Evolutionary conservation across 2,329 filamentous ascomycete species (phyloP).

Genomic region (Fusarium marasasianum): DNA sequence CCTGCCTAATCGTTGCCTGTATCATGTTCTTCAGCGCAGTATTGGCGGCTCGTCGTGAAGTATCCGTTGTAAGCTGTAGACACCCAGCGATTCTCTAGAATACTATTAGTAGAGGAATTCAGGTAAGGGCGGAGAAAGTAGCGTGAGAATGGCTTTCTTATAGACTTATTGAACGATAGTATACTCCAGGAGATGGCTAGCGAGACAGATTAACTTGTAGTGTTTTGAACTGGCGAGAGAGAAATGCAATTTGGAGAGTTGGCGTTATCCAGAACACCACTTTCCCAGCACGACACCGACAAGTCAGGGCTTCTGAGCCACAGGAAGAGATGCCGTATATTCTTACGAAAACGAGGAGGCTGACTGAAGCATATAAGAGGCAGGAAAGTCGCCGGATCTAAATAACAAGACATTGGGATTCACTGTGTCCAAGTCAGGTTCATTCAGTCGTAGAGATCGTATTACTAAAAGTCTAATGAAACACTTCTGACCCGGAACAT

Average conservation of each 20-base stretch:
- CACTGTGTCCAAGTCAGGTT: background rate
- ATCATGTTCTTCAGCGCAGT: background rate
- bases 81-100: too few species aligned
- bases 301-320: background rate
- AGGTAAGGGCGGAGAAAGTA: background rate
- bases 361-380: background rate
- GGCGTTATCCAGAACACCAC: background rate
- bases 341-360: rapidly evolving
- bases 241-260: background rate
- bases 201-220: background rate
- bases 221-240: background rate
- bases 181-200: rapidly evolving
- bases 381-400: rapidly evolving
- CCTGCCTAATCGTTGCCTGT: background rate
- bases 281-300: background rate
- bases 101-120: rapidly evolving
- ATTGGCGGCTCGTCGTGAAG: rapidly evolving
- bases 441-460: background rate
- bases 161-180: too few species aligned
- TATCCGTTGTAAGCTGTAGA: rapidly evolving
- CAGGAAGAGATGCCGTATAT: background rate
- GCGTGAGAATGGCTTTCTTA: background rate
- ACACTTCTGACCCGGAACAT: background rate
- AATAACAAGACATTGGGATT: rapidly evolving
- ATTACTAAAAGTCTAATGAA: background rate